phyloP scores from a whole-genome alignment of 352 stramenopile genomes.

The Globisporangium orthogonon region DNA sequence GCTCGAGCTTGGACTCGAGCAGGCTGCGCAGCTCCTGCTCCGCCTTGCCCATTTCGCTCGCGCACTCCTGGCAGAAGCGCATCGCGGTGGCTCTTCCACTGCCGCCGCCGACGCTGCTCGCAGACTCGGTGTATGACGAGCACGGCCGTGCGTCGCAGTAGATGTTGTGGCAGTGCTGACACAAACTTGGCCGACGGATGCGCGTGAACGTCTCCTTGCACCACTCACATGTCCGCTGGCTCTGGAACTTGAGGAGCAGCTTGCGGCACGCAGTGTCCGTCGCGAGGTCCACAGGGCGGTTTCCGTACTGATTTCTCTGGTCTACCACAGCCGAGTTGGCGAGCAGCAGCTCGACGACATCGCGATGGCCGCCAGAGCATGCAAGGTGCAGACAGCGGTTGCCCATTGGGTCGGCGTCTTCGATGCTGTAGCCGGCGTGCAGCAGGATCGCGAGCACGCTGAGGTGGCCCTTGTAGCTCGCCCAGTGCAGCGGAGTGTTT shows the following conservation, averaged over 20 bases:
- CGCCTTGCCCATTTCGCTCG: slow-evolving; percentile 57
- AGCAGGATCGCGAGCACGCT: slow-evolving; percentile 64
- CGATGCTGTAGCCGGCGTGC: slow-evolving; percentile 53
- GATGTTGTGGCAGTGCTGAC: slow-evolving; percentile 74
- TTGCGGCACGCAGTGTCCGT: slow-evolving; percentile 55
- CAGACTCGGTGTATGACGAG: slow-evolving; percentile 38
- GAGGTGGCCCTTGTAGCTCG: slow-evolving; percentile 75
- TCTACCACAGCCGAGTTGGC: slow-evolving; percentile 53
- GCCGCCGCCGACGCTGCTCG: not conserved
- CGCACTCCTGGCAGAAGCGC: slow-evolving; percentile 74
- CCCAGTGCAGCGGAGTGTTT: slow-evolving; percentile 83
- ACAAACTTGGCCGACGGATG: slow-evolving; percentile 61
- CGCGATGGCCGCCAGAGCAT: slow-evolving; percentile 54
- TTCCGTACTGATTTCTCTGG: slow-evolving; percentile 68
- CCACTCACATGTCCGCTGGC: slow-evolving; percentile 57
- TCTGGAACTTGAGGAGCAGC: slow-evolving; percentile 54
- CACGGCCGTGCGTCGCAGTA: slow-evolving; percentile 78
- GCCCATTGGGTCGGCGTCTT: slow-evolving; percentile 59
- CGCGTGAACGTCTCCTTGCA: slow-evolving; percentile 72
- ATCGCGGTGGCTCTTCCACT: slow-evolving; percentile 13
- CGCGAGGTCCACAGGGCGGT: slow-evolving; percentile 61
- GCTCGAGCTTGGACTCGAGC: slow-evolving; percentile 50
- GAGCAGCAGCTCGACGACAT: slow-evolving; percentile 67
- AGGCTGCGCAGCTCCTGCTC: slow-evolving; percentile 60
- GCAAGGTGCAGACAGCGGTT: slow-evolving; percentile 74